Conservation (phyloP, 495 filamentous ascomycete species). For the Neurospora discreta region DNA sequence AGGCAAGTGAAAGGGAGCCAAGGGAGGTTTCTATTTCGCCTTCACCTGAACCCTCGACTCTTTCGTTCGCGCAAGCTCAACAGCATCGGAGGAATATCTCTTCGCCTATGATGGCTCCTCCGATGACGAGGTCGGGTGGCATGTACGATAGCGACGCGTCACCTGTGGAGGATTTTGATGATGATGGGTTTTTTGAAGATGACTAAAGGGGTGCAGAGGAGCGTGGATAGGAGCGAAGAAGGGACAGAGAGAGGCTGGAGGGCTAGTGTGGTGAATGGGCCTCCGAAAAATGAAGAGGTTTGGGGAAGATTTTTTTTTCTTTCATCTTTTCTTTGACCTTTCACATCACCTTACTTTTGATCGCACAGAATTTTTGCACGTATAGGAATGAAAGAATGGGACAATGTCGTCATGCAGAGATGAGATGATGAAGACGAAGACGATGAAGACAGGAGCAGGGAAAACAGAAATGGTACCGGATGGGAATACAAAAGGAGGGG, state of each 20-base stretch:
- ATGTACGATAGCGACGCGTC: constrained; percentile 60
- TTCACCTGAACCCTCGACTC: background rate
- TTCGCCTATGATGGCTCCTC: constrained; percentile 41
- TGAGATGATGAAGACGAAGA: background rate
- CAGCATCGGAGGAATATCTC: background rate
- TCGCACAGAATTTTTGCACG: background rate
- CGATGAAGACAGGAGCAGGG: background rate
- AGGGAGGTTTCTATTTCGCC: background rate
- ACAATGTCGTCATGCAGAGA: background rate
- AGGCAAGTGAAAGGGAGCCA: constrained; percentile 17
- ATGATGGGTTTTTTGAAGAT: constrained; percentile 48
- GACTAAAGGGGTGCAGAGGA: constrained; percentile 6
- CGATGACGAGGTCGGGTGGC: constrained; percentile 50
- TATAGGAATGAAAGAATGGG: background rate
- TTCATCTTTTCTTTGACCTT: background rate
- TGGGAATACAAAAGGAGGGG: background rate
- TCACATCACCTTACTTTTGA: background rate
- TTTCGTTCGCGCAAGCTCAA: constrained; percentile 1
- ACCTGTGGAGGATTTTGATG: constrained; percentile 43
- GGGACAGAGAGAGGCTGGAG: background rate
- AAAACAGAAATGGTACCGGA: background rate
- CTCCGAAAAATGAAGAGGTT: background rate
- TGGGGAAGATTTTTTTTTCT: background rate
- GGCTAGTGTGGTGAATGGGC: background rate
- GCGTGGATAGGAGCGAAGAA: background rate